Conservation (phyloP, 768 basidiomycete species). For the Mycena sanguinolenta region DNA sequence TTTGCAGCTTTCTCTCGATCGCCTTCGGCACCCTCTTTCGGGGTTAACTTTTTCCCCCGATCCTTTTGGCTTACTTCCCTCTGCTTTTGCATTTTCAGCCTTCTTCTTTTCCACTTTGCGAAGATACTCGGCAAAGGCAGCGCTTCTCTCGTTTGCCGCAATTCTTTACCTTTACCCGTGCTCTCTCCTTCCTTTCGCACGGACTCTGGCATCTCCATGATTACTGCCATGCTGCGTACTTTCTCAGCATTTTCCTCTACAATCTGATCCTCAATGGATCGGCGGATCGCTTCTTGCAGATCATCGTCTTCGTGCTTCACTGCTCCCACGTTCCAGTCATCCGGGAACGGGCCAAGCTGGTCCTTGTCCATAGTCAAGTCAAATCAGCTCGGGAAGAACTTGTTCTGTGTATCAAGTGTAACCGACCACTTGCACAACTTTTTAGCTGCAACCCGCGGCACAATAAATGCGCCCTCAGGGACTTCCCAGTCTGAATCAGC, state of each 20-base stretch:
- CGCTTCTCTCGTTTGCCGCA: too few species aligned
- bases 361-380: neutral
- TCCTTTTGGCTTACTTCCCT: too few species aligned
- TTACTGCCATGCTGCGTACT: neutral
- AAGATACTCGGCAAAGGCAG: too few species aligned
- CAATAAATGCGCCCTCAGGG: neutral
- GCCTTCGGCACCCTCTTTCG: too few species aligned
- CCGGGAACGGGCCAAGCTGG: neutral
- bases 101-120: too few species aligned
- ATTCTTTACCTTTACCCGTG: too few species aligned
- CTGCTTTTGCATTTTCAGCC: too few species aligned
- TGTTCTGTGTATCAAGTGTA: neutral
- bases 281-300: neutral
- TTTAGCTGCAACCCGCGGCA: neutral
- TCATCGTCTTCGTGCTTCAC: neutral
- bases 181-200: neutral
- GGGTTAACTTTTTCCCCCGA: too few species aligned
- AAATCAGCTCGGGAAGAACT: slow-evolving; percentile 8
- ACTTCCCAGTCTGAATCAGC: neutral
- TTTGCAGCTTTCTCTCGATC: too few species aligned
- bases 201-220: too few species aligned
- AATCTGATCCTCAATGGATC: neutral
- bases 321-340: neutral
- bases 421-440: neutral
- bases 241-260: neutral